Evolutionary conservation across 306 rosid genomes (phyloP).

Genomic region (Gastrolobium villosum): DNA sequence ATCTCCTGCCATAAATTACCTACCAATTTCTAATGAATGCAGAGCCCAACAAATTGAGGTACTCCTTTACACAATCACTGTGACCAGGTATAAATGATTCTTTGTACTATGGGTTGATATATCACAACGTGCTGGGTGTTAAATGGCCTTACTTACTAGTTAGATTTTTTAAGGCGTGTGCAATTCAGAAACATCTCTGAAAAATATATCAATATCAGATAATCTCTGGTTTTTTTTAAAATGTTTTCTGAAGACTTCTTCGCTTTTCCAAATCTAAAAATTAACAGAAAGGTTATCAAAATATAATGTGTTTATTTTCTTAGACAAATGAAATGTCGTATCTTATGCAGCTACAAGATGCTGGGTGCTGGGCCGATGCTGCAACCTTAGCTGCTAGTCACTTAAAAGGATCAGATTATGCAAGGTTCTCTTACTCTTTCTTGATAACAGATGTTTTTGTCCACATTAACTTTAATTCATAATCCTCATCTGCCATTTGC

Average conservation of each 20-base stretch:
- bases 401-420: conserved; percentile 94
- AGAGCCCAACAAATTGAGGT: conserved; percentile 8
- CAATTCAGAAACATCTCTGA: conserved; percentile 13
- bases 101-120: conserved; percentile 12
- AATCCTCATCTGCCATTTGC: conserved; percentile 37
- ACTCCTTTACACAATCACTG: neutral
- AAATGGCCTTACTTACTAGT: conserved; percentile 32
- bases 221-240: neutral
- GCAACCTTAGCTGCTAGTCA: conserved; percentile 98
- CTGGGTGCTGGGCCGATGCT: conserved; percentile 98
- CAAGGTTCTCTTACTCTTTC: conserved; percentile 70
- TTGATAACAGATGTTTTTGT: conserved; percentile 25
- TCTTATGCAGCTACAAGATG: conserved; percentile 93
- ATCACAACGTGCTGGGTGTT: conserved; percentile 2
- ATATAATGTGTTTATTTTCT: conserved; percentile 39
- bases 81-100: conserved; percentile 14
- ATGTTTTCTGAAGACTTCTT: conserved; percentile 25
- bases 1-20: conserved; percentile 22
- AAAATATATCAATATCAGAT: neutral
- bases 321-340: conserved; percentile 47
- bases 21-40: neutral
- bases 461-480: conserved; percentile 21
- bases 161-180: conserved; percentile 6
- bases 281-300: conserved; percentile 25
- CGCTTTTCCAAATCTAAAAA: conserved; percentile 19